Base-by-base conservation (phyloP, 208 protist species). In the Crithidia sp. region DNA sequence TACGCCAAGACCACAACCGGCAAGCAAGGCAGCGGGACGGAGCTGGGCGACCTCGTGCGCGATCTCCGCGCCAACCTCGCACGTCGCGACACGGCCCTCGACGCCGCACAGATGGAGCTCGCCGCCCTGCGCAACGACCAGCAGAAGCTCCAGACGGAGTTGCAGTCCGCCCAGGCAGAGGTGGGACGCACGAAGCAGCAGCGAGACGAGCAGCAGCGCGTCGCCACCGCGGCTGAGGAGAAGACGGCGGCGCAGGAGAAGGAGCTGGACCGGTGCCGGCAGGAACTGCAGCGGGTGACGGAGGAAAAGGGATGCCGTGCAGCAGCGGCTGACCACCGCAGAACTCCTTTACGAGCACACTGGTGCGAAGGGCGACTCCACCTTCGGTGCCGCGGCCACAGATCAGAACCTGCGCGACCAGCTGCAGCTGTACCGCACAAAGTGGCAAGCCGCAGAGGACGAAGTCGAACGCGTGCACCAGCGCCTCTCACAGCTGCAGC, bases 41-140 rank as follows among this genome's bases (percentile, higher is more conserved):
- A 90, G 56, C 67, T 66, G 14, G 62, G 67, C 14, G 19, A 82
- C 52, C 76, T 91, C 16, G 79, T 91, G 52, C 74, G 76, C n/a
- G 88, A 95, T 49, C 79, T 95, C 14, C 86, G 91, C 16, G 76
- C 83, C 45, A 95, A 95, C 67, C 74, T 95, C 17, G 86, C 86
- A 0, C 74, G 79, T 6, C 91, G 91, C 7, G 91, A 95, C 76
- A 93, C 87, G 14, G 50, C 82, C 12, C 79, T 95, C 45, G 79
- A 88, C 41, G 76, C 70, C n/a, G 60, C 79, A 55, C 82, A 83
- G 28, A 69, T 91, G 70, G 84, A 95, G 53, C 54, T 79, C 14
- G 14, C 43, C 10, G 73, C 75, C 28, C 36, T 88, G 17, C 64
- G 77, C 43, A 53, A 85, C 49, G 49, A 57, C 3, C 67, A 76